These are phyloP conservation scores for Candida incommunis DNA, from an alignment of 805 yeast species.

Conservation along the genomic window DNA sequence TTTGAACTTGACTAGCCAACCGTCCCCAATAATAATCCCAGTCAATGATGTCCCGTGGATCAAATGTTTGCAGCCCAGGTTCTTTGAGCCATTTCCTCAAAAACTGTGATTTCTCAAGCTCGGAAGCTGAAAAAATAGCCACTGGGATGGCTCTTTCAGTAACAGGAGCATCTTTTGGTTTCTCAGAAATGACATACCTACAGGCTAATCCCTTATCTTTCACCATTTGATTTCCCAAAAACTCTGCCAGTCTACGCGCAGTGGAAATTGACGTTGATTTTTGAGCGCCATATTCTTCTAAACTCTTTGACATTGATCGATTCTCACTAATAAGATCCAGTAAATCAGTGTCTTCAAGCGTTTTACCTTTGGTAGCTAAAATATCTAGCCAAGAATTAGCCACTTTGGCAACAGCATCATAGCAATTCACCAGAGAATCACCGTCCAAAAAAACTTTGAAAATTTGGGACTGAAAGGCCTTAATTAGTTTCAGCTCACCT, in stretches of 20 bases:
- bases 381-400: constrained; percentile 96
- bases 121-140: constrained; percentile 81
- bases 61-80: constrained; percentile 60
- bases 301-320: constrained; percentile 83
- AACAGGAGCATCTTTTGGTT: constrained; percentile 76
- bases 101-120: constrained; percentile 49
- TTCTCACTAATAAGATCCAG: constrained; percentile 93
- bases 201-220: constrained; percentile 94
- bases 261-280: constrained; percentile 95
- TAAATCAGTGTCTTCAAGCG: constrained; percentile 85
- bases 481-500: constrained; percentile 87
- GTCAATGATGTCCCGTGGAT: constrained; percentile 78
- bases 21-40: constrained; percentile 91
- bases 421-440: constrained; percentile 60
- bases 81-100: constrained; percentile 81
- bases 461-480: constrained; percentile 88
- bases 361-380: constrained; percentile 69
- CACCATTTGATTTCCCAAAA: constrained; percentile 91
- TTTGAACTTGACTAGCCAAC: constrained; percentile 82
- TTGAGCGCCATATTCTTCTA: constrained; percentile 78
- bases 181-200: constrained; percentile 76
- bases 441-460: constrained; percentile 89
- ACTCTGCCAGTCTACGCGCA: constrained; percentile 84
- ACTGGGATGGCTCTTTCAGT: constrained; percentile 96
- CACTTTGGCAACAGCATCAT: constrained; percentile 76